Conservation (phyloP, 768 basidiomycete genomes). For the Tulasnella sp. region DNA sequence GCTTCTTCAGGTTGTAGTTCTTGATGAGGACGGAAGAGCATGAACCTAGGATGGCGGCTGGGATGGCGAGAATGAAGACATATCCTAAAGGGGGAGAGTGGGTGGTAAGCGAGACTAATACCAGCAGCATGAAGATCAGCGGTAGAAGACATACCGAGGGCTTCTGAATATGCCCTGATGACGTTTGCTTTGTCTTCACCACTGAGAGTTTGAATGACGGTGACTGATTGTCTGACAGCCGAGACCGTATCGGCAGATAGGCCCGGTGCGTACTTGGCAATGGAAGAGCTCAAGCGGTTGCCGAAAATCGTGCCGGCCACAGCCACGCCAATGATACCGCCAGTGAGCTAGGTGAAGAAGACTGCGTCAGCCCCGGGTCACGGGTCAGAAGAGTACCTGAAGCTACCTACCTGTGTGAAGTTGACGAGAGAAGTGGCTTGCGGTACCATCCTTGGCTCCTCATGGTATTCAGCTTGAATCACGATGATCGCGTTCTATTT, state of each 20-base stretch:
- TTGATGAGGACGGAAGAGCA: conserved; percentile 24
- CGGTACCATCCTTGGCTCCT: conserved; percentile 26
- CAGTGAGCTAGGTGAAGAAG: not conserved
- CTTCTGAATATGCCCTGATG: conserved; percentile 20
- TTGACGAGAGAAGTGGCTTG: conserved; percentile 28
- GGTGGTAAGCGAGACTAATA: not conserved
- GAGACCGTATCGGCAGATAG: conserved; percentile 18
- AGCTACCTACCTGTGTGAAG: conserved; percentile 25
- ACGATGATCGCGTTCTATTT: conserved; percentile 31
- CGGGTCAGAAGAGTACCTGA: not conserved
- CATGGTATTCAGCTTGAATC: conserved; percentile 30
- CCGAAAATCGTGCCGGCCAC: conserved; percentile 20
- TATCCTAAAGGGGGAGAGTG: not conserved
- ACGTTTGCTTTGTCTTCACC: conserved; percentile 11
- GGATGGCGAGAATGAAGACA: conserved; percentile 30
- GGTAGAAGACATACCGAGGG: conserved; percentile 6
- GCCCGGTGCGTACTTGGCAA: conserved; percentile 23
- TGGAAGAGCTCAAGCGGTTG: conserved; percentile 25
- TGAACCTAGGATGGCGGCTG: conserved; percentile 24
- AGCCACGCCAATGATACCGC: conserved; percentile 9
- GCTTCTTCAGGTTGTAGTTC: conserved; percentile 26
- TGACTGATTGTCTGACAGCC: conserved; percentile 23
- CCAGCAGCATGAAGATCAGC: not conserved
- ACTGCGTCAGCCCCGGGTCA: not conserved
- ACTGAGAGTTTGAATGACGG: conserved; percentile 25